Evolutionary conservation across 371 early-diverging fungal genomes (phyloP), one percentile per base, ranked within the genome.

Genomic region (Syncephalastrum racemosum): DNA sequence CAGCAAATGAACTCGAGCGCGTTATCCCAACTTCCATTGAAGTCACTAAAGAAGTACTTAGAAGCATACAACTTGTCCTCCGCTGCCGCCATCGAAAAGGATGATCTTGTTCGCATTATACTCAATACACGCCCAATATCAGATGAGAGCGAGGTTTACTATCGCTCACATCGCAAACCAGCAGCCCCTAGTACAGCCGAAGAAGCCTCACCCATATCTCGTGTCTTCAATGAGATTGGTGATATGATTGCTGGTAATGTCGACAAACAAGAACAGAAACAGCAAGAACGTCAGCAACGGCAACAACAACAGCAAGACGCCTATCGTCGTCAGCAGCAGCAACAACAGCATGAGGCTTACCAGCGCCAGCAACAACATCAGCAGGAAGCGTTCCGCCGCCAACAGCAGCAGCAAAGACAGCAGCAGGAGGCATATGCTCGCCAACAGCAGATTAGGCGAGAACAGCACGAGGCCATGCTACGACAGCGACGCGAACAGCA

Each of bases 41-140:
- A 73, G 45, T 56, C 52, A 14, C 25, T 81, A 15, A 74, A 74
- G 19, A 58, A 60, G 20, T 81, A 75, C 47, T 64, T 81, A 31
- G 41, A 54, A 18, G 75, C 73, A 0, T 81, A 76, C 47, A 53
- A 73, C 53, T 49, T 81, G 31, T 67, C 77, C 2, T 51, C 63
- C 2, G 65, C 71, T 51, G 56, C 42, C 47, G 75, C 67, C 5
- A 62, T 78, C 39, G 79, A 78, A 48, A 80, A 81, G 50, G 59
- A 60, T 14, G 76, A 78, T 54, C 65, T 81, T 40, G 71, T 81
- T 3, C 53, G 55, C 4, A 63, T 78, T 22, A 75, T 81, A 4
- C 54, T 73, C n/a, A 67, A 71, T 47, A 69, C 77, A 31, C 67
- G 65, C 15, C 82, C 82, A 14, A 56, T 81, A 36, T 66, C 75